Conservation (phyloP, 768 basidiomycete species). For the Pleurotus ostreatus region DNA sequence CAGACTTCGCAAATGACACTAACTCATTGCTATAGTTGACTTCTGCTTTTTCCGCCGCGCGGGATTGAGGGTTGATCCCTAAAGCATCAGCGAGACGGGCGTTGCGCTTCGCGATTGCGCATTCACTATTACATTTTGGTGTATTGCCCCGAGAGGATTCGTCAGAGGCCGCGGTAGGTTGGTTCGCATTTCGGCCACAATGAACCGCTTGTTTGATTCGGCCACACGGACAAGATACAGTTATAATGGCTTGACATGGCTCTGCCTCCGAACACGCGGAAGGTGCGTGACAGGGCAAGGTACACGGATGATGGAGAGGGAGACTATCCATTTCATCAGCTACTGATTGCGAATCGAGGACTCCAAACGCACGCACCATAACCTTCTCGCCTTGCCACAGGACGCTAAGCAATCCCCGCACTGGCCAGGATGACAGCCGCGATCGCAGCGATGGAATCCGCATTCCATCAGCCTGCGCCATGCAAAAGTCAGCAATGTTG, state of each 20-base stretch:
- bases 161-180: conserved; percentile 35
- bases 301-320: conserved; percentile 73
- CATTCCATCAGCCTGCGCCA: conserved; percentile 61
- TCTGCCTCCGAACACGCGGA: conserved; percentile 76
- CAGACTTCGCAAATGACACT: conserved; percentile 52
- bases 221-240: conserved; percentile 78
- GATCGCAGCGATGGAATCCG: conserved; percentile 87
- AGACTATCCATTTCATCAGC: conserved; percentile 35
- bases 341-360: not conserved
- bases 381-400: conserved; percentile 84
- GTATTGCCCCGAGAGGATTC: conserved; percentile 18
- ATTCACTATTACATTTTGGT: conserved; percentile 81
- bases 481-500: not conserved
- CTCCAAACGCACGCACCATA: conserved; percentile 57
- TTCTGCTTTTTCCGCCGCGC: conserved; percentile 28
- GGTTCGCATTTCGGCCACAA: conserved; percentile 60
- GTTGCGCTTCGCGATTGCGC: conserved; percentile 81
- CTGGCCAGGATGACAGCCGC: conserved; percentile 74
- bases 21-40: conserved; percentile 64
- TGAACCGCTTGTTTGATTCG: conserved; percentile 68
- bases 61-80: conserved; percentile 63
- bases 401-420: conserved; percentile 74
- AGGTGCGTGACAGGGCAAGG: conserved; percentile 82
- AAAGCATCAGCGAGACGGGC: conserved; percentile 86
- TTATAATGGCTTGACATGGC: conserved; percentile 67